These are phyloP conservation scores for Raphanus raphanistrum DNA, from an alignment of 345 rosid genomes.

Conservation along the genomic window DNA sequence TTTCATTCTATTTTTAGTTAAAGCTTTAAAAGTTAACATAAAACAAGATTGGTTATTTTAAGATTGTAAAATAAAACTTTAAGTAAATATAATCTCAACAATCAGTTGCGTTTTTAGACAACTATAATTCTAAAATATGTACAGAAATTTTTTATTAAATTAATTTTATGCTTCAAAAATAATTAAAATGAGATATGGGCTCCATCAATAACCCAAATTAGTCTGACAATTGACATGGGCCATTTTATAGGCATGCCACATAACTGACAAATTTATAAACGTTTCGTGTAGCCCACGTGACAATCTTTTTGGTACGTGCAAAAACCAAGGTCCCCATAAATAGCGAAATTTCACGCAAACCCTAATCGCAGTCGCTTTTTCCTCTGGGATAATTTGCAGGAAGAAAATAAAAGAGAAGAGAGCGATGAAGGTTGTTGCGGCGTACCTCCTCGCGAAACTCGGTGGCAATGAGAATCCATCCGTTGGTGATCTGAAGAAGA, in stretches of 20 bases:
- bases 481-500: slow-evolving; percentile 26
- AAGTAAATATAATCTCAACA: neutral
- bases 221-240: slow-evolving; percentile 3
- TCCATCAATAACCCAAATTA: neutral
- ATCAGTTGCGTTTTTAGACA: neutral
- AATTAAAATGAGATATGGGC: neutral
- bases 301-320: slow-evolving; percentile 5
- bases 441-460: slow-evolving; percentile 21
- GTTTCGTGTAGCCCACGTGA: slow-evolving; percentile 39
- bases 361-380: slow-evolving; percentile 27
- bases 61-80: neutral
- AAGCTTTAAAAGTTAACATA: neutral
- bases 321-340: neutral
- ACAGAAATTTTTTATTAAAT: neutral
- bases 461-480: slow-evolving; percentile 29
- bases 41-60: neutral
- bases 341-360: slow-evolving; percentile 2
- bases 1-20: neutral
- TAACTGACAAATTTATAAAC: neutral
- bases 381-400: neutral
- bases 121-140: neutral
- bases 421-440: slow-evolving; percentile 33
- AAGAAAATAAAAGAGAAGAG: neutral
- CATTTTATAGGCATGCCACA: neutral
- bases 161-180: neutral